Evolutionary conservation across 352 stramenopile genomes (phyloP), one percentile per base, ranked within the genome.

Genomic region (Pythium guiyangense): DNA sequence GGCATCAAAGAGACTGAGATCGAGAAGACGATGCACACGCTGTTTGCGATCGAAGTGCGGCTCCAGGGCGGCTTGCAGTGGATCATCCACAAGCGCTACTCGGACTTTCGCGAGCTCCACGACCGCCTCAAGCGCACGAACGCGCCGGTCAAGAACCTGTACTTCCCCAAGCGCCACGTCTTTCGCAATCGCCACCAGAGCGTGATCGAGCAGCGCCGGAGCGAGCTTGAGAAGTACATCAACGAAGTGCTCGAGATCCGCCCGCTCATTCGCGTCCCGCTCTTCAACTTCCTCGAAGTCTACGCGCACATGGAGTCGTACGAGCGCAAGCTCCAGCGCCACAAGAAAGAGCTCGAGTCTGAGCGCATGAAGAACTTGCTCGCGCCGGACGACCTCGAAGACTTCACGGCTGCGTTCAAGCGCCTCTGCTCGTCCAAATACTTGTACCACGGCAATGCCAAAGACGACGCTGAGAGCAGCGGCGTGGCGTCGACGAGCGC

Each of bases 81-180:
- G 86, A 86, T 91, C 62, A 93, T 91, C 43, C 76, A 88, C 65
- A 96, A 96, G 58, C 84, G 86, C 4, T 96, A 96, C 69, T 94
- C 84, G 61, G 86, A 96, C 57, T 96, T 96, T 61, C 67, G 84
- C 53, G 84, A 94, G 49, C 84, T 96, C 9, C 84, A 96, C 54
- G 86, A 96, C 49, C 64, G 82, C 0, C 72, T 96, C 18, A 91
- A 93, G 61, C 71, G 80, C 50, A 91, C 82, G 12, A 96, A 78
- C 56, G 67, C 71, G 26, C 62, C 76, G 3, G 84, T 96, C 4
- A 91, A 92, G 66, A 81, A 87, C 39, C 69, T 94, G 12, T 77
- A 84, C 35, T 96, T 96, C 50, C 86, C 86, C 5, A 96, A 96
- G 68, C 81, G 84, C 18, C 84, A 94, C 48, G 75, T 92, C 43